Conservation (phyloP, 2,329 filamentous ascomycete species). For the Phialophora chinensis region DNA sequence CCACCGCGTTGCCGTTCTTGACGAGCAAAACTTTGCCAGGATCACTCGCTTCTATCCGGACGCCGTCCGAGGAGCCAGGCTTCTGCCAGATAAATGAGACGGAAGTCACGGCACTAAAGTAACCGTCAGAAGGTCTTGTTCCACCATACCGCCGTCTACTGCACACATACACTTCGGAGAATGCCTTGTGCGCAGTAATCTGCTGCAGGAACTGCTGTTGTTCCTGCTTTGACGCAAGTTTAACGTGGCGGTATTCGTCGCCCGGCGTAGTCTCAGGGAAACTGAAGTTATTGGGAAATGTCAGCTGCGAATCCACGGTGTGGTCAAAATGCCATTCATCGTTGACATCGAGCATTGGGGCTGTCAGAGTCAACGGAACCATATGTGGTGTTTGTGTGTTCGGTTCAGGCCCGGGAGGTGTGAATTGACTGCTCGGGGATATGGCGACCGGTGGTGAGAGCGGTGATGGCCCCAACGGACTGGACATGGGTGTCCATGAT, state of each 20-base stretch:
- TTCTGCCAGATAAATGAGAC: slow-evolving; percentile 17
- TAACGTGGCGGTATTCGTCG: slow-evolving; percentile 24
- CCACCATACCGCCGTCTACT: background rate
- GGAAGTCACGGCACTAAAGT: slow-evolving; percentile 13
- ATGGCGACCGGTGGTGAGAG: slow-evolving; percentile 6
- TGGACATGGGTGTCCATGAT: slow-evolving; percentile 8
- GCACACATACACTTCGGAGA: slow-evolving; percentile 15
- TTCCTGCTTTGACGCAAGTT: slow-evolving; percentile 18
- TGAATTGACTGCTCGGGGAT: background rate
- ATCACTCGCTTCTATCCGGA: slow-evolving; percentile 21
- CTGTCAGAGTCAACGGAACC: slow-evolving; percentile 10
- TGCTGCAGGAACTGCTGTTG: slow-evolving; percentile 15
- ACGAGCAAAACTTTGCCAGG: slow-evolving; percentile 17
- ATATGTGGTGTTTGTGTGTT: slow-evolving; percentile 7
- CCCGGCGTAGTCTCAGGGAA: slow-evolving; percentile 17
- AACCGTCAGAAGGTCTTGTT: background rate
- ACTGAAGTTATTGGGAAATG: slow-evolving; percentile 16
- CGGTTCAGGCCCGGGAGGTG: slow-evolving; percentile 5
- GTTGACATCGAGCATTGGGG: slow-evolving; percentile 14
- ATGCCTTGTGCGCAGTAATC: slow-evolving; percentile 4
- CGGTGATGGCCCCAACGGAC: slow-evolving; percentile 14
- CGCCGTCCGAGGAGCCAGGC: slow-evolving; percentile 9
- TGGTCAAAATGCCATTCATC: slow-evolving; percentile 10
- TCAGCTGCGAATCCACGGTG: slow-evolving; percentile 10
- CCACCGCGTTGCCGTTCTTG: slow-evolving; percentile 22